These are phyloP conservation scores for Hyphopichia homilentoma DNA, from an alignment of 805 yeast species.

Conservation along the genomic window DNA sequence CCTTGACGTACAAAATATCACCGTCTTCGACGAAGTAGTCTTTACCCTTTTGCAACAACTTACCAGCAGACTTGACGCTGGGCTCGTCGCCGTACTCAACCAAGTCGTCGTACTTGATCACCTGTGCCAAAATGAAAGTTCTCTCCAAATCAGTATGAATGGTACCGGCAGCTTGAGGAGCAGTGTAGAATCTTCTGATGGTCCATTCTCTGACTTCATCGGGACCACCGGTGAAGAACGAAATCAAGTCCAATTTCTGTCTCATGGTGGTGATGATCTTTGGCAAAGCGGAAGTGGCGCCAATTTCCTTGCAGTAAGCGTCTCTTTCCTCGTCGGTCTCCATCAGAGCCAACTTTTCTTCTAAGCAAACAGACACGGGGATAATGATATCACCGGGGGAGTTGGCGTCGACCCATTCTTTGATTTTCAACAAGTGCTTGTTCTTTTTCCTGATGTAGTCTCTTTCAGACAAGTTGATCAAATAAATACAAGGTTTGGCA, in stretches of 20 bases:
- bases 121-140: constrained; percentile 92
- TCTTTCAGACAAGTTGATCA: constrained; percentile 83
- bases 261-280: constrained; percentile 85
- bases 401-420: constrained; percentile 84
- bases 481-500: constrained; percentile 92
- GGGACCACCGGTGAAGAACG: constrained; percentile 95
- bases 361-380: constrained; percentile 89
- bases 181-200: constrained; percentile 82
- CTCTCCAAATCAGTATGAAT: constrained; percentile 94
- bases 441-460: constrained; percentile 88
- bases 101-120: constrained; percentile 80
- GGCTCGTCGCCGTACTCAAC: constrained; percentile 72
- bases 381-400: constrained; percentile 86
- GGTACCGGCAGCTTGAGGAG: constrained; percentile 99
- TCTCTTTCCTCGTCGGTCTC: constrained; percentile 78
- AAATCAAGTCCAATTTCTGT: constrained; percentile 76
- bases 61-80: constrained; percentile 82
- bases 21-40: constrained; percentile 94
- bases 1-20: constrained; percentile 86
- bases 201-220: constrained; percentile 99
- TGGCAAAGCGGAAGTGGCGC: constrained; percentile 79
- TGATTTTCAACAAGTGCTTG: constrained; percentile 76
- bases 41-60: constrained; percentile 87
- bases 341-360: constrained; percentile 87
- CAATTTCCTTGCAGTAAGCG: constrained; percentile 70